phyloP scores from a whole-genome alignment of 306 rosid genomes.

The Rosa lucieae region DNA sequence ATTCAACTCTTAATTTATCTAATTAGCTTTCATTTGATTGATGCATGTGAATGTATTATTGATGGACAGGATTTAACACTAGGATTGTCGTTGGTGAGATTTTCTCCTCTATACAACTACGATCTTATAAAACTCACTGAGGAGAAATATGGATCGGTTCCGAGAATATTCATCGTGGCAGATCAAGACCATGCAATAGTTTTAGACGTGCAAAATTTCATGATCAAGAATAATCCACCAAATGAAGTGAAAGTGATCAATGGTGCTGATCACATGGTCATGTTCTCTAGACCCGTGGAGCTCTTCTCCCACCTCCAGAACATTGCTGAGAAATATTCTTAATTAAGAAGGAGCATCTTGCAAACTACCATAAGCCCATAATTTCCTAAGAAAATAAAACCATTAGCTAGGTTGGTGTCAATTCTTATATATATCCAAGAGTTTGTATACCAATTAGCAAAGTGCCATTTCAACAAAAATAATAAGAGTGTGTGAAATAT shows the following conservation, averaged over 20 bases:
- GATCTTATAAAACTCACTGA: slow-evolving; percentile 23
- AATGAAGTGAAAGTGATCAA: slow-evolving; percentile 30
- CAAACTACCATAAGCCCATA: not conserved
- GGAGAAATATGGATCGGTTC: slow-evolving; percentile 31
- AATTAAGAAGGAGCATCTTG: not conserved
- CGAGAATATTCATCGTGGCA: slow-evolving; percentile 13
- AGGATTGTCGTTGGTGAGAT: slow-evolving; percentile 36
- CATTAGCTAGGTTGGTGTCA: not conserved
- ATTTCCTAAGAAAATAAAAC: not conserved
- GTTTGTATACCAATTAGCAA: too few species aligned
- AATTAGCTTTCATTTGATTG: not conserved
- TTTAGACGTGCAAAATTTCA: slow-evolving; percentile 28
- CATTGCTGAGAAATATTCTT: slow-evolving; percentile 31
- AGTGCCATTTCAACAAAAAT: too few species aligned
- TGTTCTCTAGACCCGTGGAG: slow-evolving; percentile 41
- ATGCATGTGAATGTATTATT: not conserved
- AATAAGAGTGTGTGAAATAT: too few species aligned
- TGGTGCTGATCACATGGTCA: slow-evolving; percentile 45
- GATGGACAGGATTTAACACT: slow-evolving; percentile 34
- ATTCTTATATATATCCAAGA: too few species aligned
- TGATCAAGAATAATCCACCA: slow-evolving; percentile 30
- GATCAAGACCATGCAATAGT: slow-evolving; percentile 23
- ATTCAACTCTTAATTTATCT: not conserved
- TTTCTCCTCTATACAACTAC: not conserved
- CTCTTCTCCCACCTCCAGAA: slow-evolving; percentile 31